Conservation (phyloP, 2,329 filamentous ascomycete species). For the Venturia nashicola region DNA sequence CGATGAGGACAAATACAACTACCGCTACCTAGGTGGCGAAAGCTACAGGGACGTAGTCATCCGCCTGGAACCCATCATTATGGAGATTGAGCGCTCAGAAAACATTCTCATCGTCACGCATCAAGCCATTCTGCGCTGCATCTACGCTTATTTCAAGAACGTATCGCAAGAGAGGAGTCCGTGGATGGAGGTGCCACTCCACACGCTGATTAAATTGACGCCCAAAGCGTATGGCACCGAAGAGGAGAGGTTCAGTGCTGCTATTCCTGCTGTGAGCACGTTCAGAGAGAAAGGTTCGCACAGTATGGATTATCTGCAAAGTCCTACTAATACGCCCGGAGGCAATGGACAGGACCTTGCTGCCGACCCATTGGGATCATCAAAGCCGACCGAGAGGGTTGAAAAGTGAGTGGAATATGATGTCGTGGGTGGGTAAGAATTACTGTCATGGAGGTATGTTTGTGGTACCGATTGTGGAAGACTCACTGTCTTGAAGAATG, state of each 20-base stretch:
- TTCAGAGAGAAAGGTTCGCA: slow-evolving; percentile 82
- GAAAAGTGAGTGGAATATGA: neutral
- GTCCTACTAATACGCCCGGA: slow-evolving; percentile 5
- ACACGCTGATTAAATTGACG: slow-evolving; percentile 92
- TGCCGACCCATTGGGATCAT: neutral
- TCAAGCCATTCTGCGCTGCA: slow-evolving; percentile 90
- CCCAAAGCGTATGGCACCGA: slow-evolving; percentile 89
- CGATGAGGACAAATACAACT: slow-evolving; percentile 99
- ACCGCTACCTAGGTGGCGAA: slow-evolving; percentile 93
- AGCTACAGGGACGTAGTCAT: slow-evolving; percentile 96
- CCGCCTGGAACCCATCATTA: slow-evolving; percentile 95
- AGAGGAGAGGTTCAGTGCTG: slow-evolving; percentile 74
- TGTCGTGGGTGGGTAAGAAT: neutral
- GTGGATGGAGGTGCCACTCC: slow-evolving; percentile 97
- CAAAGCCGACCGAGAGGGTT: neutral
- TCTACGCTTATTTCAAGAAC: slow-evolving; percentile 99
- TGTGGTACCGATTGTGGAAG: neutral
- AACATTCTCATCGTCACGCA: slow-evolving; percentile 98
- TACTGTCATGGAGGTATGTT: neutral
- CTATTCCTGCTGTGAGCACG: slow-evolving; percentile 91
- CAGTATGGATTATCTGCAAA: slow-evolving; percentile 69
- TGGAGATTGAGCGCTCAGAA: slow-evolving; percentile 93
- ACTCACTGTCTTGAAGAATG: neutral
- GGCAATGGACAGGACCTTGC: neutral
- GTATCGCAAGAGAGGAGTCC: slow-evolving; percentile 84